A percentile compares a stretch with the other conserved stretches of the same genome.
These are phyloP conservation scores for Malassezia furfur DNA, from an alignment of 1,284 basidiomycete species.

Conservation along the genomic window DNA sequence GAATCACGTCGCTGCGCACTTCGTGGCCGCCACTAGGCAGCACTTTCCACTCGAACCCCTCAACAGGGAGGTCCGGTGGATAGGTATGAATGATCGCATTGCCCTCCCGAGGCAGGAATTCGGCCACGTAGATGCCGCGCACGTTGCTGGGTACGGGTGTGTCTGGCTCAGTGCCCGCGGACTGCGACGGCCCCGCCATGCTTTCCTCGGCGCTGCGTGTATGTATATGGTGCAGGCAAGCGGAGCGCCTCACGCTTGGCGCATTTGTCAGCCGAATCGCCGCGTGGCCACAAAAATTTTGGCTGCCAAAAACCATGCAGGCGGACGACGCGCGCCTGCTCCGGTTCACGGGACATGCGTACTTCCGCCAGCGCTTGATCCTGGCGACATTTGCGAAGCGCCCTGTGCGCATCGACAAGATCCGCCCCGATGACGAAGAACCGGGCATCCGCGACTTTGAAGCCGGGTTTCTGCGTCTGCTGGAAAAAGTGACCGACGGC, in stretches of 20 bases:
- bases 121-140: slow-evolving; percentile 15
- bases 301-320: slow-evolving; percentile 1
- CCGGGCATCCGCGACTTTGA: slow-evolving; percentile 92
- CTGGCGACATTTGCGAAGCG: slow-evolving; percentile 80
- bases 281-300: slow-evolving; percentile 2
- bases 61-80: slow-evolving; percentile 1
- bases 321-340: slow-evolving; percentile 37
- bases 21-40: slow-evolving; percentile 17
- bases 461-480: slow-evolving; percentile 73
- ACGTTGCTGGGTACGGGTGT: background rate
- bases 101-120: slow-evolving; percentile 13
- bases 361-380: slow-evolving; percentile 74
- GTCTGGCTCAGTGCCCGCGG: background rate
- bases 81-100: slow-evolving; percentile 11
- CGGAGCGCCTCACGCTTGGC: too few species aligned
- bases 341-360: slow-evolving; percentile 65
- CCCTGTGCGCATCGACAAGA: slow-evolving; percentile 74
- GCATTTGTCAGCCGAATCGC: slow-evolving; percentile 9
- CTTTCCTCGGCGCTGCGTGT: too few species aligned
- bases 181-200: too few species aligned
- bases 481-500: slow-evolving; percentile 91
- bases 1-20: slow-evolving; percentile 10
- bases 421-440: slow-evolving; percentile 81
- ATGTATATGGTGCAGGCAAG: too few species aligned
- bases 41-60: slow-evolving; percentile 15